Percentiles rank a stretch among this genome's conserved stretches.
phyloP scores from a whole-genome alignment of 805 yeast genomes.

The Candida patagonica region DNA sequence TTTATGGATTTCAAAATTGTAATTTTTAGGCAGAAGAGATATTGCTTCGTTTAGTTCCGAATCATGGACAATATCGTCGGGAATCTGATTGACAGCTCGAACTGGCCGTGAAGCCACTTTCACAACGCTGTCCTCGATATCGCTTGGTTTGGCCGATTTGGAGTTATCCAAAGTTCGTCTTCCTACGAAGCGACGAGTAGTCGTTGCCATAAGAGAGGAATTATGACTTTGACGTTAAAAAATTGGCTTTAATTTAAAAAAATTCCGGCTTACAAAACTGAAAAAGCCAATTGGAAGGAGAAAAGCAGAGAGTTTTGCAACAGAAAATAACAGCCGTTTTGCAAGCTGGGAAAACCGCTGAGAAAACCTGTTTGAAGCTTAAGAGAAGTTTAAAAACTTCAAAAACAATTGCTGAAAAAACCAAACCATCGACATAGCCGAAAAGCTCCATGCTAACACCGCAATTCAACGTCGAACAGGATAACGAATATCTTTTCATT shows the following conservation, averaged over 20 bases:
- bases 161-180: conserved; percentile 22
- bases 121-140: conserved; percentile 9
- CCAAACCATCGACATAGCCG: background rate
- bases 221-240: background rate
- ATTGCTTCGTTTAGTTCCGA: conserved; percentile 78
- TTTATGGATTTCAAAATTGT: conserved; percentile 92
- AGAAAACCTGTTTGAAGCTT: background rate
- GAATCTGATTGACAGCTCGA: conserved; percentile 69
- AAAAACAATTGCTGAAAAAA: background rate
- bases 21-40: conserved; percentile 73
- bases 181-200: conserved; percentile 46
- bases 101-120: conserved; percentile 9
- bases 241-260: no score
- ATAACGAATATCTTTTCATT: conserved; percentile 58
- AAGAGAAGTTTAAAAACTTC: background rate
- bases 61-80: conserved; percentile 74
- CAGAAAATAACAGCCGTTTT: background rate
- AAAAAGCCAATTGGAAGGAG: no score
- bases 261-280: no score
- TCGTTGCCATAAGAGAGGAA: background rate
- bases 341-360: background rate
- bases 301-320: background rate
- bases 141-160: conserved; percentile 12
- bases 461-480: conserved; percentile 63
- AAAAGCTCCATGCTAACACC: conserved; percentile 99